These are phyloP conservation scores for Durotheca rogersii DNA, from an alignment of 495 filamentous ascomycete species.

Conservation along the genomic window DNA sequence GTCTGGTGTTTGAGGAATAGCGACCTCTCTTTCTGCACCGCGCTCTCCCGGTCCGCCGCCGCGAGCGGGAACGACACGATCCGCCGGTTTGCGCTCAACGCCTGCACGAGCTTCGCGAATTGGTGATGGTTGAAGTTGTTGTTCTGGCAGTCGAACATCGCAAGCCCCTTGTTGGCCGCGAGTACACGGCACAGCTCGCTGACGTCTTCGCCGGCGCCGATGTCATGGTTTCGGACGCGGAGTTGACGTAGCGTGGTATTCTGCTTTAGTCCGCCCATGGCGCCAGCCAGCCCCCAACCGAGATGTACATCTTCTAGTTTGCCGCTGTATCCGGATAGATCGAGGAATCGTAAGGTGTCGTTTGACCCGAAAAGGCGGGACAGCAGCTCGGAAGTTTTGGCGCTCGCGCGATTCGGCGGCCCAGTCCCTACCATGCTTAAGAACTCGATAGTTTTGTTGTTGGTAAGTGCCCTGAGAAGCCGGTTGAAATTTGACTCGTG, in stretches of 20 bases:
- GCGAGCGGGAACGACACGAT: constrained; percentile 34
- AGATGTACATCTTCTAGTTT: constrained; percentile 84
- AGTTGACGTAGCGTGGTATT: constrained; percentile 76
- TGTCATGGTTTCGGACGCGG: constrained; percentile 62
- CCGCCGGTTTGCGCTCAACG: constrained; percentile 24
- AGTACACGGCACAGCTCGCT: constrained; percentile 32
- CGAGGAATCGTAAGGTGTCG: constrained; percentile 69
- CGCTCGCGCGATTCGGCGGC: constrained; percentile 73
- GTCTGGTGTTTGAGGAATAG: constrained; percentile 19
- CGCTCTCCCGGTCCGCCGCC: constrained; percentile 25
- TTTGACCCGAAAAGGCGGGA: constrained; percentile 78
- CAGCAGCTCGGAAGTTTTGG: constrained; percentile 72
- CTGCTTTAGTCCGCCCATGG: constrained; percentile 70
- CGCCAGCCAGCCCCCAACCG: constrained; percentile 76
- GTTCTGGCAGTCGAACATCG: constrained; percentile 41
- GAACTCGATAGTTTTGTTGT: constrained; percentile 70
- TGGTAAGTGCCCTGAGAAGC: constrained; percentile 68
- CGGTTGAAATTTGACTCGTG: constrained; percentile 73
- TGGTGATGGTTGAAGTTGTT: constrained; percentile 44
- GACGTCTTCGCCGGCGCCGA: constrained; percentile 52
- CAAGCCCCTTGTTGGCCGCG: constrained; percentile 27
- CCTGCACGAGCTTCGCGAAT: constrained; percentile 28
- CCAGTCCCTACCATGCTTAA: constrained; percentile 90
- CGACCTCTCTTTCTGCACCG: constrained; percentile 27
- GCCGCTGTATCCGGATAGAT: constrained; percentile 87